phyloP scores from a whole-genome alignment of 108 stramenopile genomes.

The Epipyxis sp. region DNA sequence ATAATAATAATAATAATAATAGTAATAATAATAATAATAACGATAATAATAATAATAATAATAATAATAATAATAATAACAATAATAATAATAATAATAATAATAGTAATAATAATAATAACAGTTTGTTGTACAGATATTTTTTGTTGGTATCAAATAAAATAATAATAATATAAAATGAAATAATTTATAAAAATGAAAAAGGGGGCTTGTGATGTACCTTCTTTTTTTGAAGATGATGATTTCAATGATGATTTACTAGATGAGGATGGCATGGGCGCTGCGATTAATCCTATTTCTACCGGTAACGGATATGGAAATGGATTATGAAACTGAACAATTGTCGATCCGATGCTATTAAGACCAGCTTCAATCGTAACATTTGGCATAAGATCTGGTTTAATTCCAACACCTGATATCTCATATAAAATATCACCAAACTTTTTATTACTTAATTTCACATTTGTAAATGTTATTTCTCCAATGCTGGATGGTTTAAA shows the following conservation, averaged over 20 bases:
- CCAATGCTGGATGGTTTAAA: conserved; percentile 52
- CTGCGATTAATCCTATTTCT: conserved; percentile 36
- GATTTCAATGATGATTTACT: background rate
- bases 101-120: too few relatives aligned
- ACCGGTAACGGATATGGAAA: conserved; percentile 53
- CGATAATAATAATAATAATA: too few relatives aligned
- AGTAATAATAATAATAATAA: too few relatives aligned
- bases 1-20: too few relatives aligned
- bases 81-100: too few relatives aligned
- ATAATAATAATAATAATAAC: too few relatives aligned
- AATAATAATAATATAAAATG: too few relatives aligned
- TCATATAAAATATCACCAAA: conserved; percentile 56
- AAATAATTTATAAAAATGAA: too few relatives aligned
- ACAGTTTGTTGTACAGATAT: too few relatives aligned
- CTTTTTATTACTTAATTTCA: conserved; percentile 35
- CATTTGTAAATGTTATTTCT: conserved; percentile 32
- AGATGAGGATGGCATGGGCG: background rate
- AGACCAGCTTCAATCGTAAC: conserved; percentile 32
- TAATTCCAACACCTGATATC: conserved; percentile 44
- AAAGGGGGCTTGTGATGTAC: too few relatives aligned
- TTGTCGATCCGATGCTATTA: conserved; percentile 27
- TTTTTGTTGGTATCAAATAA: too few relatives aligned
- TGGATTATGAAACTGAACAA: conserved; percentile 59
- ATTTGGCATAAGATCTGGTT: conserved; percentile 56
- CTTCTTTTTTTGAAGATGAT: too few relatives aligned